Base-by-base conservation (phyloP, 2,329 filamentous ascomycete species). In the Cladophialophora immunda region DNA sequence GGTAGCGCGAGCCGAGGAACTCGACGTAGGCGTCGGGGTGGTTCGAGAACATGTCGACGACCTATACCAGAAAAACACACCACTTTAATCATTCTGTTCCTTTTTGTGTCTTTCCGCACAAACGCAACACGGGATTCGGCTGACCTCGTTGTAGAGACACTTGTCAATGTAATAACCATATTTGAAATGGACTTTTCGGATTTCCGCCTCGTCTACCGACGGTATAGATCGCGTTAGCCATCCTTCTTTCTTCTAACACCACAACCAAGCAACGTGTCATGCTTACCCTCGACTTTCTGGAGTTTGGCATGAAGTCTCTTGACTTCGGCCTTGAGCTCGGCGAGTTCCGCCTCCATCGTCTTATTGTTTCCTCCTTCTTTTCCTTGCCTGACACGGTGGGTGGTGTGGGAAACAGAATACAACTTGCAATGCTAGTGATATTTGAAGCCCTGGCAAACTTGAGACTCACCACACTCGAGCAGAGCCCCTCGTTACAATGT, bases 111-210 rank as follows among this genome's bases (percentile, higher is more conserved):
- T n/a, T n/a, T n/a, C n/a, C n/a, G n/a, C n/a, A n/a, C n/a, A n/a
- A n/a, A n/a, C n/a, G n/a, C n/a, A n/a, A n/a, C n/a, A n/a, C n/a
- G n/a, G n/a, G n/a, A n/a, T n/a, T n/a, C n/a, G n/a, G n/a, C 69
- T 55, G 61, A 82, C 84, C 77, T 87, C 83, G 68, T 85, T 81
- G 75, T 86, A 87, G 1, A 87, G 78, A 67, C 85, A 87, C 70
- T 87, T 87, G 76, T 87, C 85, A 29, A 87, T 78, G 73, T 87
- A 87, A 74, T 87, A 87, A 29, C 85, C 85, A 74, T 87, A 87
- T 67, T 84, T 86, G 78, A 84, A 85, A 72, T 87, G 85, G 2
- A 83, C 79, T 73, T 86, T 86, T 64, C 83, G 82, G 55, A 86
- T 80, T 69, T 86, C 83, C 38, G 83, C 81, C 73, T 86, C 83